Conservation (phyloP, 257 asterid species). For the Scutellaria barbata region DNA sequence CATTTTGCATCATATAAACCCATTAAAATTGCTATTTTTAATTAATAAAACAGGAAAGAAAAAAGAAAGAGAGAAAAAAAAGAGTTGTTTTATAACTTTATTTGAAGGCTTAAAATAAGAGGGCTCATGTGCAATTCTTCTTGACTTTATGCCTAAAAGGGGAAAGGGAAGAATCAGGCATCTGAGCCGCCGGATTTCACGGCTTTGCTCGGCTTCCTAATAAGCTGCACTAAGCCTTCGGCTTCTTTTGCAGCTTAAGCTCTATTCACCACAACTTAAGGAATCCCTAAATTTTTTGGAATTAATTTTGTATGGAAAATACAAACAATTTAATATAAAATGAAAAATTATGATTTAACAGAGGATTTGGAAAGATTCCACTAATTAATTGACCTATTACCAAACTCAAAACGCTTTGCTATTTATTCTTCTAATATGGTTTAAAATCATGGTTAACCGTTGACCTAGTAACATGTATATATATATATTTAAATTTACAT, state of each 20-base stretch:
- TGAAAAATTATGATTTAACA: too few species aligned
- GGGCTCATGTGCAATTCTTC: slow-evolving; percentile 39
- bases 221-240: slow-evolving; percentile 12
- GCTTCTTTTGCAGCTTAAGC: background rate
- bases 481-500: too few species aligned
- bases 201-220: slow-evolving; percentile 21
- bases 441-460: too few species aligned
- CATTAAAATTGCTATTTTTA: background rate
- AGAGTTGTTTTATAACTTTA: background rate
- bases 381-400: too few species aligned
- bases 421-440: too few species aligned
- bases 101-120: slow-evolving; percentile 24
- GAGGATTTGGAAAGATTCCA: too few species aligned
- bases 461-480: too few species aligned
- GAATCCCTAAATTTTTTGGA: background rate
- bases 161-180: slow-evolving; percentile 44
- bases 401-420: too few species aligned
- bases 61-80: too few species aligned
- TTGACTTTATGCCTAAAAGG: slow-evolving; percentile 42
- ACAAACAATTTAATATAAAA: too few species aligned
- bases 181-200: slow-evolving; percentile 32
- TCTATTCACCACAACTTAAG: slow-evolving; percentile 12
- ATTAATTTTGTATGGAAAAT: background rate
- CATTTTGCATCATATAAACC: background rate
- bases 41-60: background rate